phyloP scores from a whole-genome alignment of 441 rosid species.

The Syzygium syzygioides region DNA sequence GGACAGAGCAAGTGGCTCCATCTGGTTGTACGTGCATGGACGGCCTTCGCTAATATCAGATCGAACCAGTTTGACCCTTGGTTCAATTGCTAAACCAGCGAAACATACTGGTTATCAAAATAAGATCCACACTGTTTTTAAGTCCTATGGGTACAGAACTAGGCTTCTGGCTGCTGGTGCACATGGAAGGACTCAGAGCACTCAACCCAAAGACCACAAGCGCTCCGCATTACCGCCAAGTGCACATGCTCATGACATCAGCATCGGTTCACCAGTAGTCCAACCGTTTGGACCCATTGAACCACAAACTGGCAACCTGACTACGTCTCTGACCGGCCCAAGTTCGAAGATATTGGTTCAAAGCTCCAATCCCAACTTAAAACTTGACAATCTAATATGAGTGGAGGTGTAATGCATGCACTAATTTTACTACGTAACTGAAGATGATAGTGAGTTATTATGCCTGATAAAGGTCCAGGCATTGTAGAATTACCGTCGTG shows the following conservation, averaged over 20 bases:
- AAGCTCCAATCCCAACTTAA: background rate
- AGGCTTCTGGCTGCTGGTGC: background rate
- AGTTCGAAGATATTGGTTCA: background rate
- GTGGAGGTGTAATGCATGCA: background rate
- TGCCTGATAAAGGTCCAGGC: rapidly evolving
- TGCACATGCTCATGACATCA: background rate
- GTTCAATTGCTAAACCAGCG: background rate
- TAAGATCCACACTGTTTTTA: background rate
- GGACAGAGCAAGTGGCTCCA: background rate
- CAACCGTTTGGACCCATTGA: background rate
- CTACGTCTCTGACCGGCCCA: background rate
- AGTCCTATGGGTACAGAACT: background rate
- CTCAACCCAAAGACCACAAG: no score
- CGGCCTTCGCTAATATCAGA: background rate
- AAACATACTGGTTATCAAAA: background rate
- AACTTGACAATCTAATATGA: background rate
- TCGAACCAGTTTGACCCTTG: background rate
- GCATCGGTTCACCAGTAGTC: rapidly evolving
- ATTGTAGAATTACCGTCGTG: background rate
- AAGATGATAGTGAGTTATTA: background rate
- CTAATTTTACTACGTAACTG: background rate
- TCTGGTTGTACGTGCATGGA: background rate
- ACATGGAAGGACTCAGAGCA: no score
- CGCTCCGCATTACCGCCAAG: no score
- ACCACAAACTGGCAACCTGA: background rate